A percentile compares a stretch with the other conserved stretches of the same genome.
Conservation (phyloP, 495 filamentous ascomycete species). For the Annulohypoxylon moriforme region DNA sequence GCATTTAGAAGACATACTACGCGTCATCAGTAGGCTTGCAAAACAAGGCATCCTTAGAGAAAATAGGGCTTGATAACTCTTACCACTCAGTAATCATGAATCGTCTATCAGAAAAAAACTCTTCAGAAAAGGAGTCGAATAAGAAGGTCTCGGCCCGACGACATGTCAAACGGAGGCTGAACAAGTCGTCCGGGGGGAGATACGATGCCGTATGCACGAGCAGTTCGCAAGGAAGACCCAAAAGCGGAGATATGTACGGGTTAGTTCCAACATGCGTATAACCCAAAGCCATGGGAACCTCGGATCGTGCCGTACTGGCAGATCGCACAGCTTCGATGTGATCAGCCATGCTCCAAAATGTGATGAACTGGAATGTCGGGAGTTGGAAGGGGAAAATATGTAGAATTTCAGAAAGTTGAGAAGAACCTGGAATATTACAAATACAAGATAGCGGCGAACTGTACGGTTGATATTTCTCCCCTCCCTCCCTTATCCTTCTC, state of each 20-base stretch:
- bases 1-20: slow-evolving; percentile 28
- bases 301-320: slow-evolving; percentile 12
- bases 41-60: background rate
- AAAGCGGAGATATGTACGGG: slow-evolving; percentile 34
- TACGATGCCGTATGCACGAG: slow-evolving; percentile 37
- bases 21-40: slow-evolving; percentile 3
- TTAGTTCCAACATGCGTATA: slow-evolving; percentile 32
- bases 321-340: background rate
- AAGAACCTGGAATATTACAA: slow-evolving; percentile 7
- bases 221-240: slow-evolving; percentile 42
- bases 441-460: background rate
- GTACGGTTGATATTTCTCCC: slow-evolving; percentile 3
- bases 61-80: background rate
- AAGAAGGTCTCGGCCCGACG: slow-evolving; percentile 51
- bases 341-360: slow-evolving; percentile 20
- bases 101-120: slow-evolving; percentile 59
- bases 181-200: slow-evolving; percentile 36
- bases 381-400: background rate
- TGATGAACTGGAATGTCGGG: background rate
- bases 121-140: slow-evolving; percentile 52
- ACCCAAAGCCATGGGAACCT: slow-evolving; percentile 9
- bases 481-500: background rate
- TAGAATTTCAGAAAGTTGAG: background rate
- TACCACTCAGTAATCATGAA: slow-evolving; percentile 56
- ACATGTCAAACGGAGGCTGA: slow-evolving; percentile 52